Evolutionary conservation across 129 eudicot species (phyloP), one percentile per base, ranked within the genome.

Genomic region (Silybum marianum): DNA sequence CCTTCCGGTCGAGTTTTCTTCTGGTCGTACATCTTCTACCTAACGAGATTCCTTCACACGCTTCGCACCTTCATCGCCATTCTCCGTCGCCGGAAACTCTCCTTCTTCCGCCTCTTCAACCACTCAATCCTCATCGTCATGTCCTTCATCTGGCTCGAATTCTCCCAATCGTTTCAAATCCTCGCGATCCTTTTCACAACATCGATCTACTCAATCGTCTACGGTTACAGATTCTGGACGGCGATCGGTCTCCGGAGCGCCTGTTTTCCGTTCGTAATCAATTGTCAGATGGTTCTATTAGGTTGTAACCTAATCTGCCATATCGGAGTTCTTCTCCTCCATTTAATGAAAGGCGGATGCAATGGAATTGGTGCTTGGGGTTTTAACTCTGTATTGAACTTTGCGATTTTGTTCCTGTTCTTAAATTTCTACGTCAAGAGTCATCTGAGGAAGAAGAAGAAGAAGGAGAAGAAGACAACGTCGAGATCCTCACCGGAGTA

Each of bases 341-440:
- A 91, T 38, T 76, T 86, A 28, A 42, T 88, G 7, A 91, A 88
- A 79, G 97, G 98, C 0, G 98, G 98, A 16, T 93, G 98, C 73
- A 93, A 93, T 36, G 98, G 98, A 22, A 93, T 91, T 18, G 92
- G 98, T 18, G 98, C 97, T 0, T 93, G 97, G 98, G 80, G 88
- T 28, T 81, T 91, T 66, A 93, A 93, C 78, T 93, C 98, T 1
- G 91, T 90, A 3, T 87, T 93, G 21, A 91, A 93, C 36, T 85
- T 46, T 7, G 88, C 87, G 0, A 90, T 91, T 85, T 65, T 91
- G 65, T 39, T 88, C 2, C 80, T 93, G 60, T 85, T 88, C 58
- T 26, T 93, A 82, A 93, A 88, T 84, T 93, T 88, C 80, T 91
- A 89, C 58, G 78, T 91, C 14, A 89, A 81, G 74, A 85, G 85